These are phyloP conservation scores for Bimuria novae-zelandiae DNA, from an alignment of 2,329 filamentous ascomycete genomes.

Conservation along the genomic window DNA sequence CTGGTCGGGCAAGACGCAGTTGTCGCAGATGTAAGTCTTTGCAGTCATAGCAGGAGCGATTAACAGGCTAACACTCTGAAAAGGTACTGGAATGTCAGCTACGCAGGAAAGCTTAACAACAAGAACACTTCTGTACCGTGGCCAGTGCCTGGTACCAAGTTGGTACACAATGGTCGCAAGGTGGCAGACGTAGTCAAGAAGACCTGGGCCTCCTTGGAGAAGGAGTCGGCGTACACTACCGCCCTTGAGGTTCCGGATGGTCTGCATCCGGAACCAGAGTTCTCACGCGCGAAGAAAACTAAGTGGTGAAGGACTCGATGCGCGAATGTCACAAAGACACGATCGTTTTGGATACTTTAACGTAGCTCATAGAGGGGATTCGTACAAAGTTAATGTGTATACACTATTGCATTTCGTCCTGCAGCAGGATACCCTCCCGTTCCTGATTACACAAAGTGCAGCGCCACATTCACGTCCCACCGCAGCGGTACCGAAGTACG, in stretches of 20 bases:
- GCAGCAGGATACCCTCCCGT: no score
- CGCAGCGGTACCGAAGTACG: no score
- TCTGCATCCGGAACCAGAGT: conserved; percentile 38
- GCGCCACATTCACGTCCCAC: no score
- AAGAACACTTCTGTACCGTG: conserved; percentile 33
- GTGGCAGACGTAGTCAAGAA: conserved; percentile 30
- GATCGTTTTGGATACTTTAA: neutral
- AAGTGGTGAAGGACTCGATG: neutral
- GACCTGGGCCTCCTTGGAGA: conserved; percentile 29
- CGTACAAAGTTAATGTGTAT: neutral
- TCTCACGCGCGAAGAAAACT: conserved; percentile 13
- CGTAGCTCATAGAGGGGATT: neutral
- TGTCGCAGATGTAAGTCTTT: conserved; percentile 37
- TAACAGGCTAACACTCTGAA: no score
- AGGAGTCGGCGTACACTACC: conserved; percentile 33
- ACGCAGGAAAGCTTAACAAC: conserved; percentile 39
- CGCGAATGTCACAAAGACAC: neutral
- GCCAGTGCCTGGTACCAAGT: conserved; percentile 34
- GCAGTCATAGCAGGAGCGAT: no score
- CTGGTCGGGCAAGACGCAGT: conserved; percentile 32
- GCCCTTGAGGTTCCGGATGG: conserved; percentile 41
- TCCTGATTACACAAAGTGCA: no score
- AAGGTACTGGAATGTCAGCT: conserved; percentile 40
- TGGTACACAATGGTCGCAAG: conserved; percentile 31
- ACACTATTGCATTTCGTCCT: no score